Percentiles rank a stretch among this genome's conserved stretches.
Conservation (phyloP, 176 grass and related monocot species). For the Carex scoparia region DNA sequence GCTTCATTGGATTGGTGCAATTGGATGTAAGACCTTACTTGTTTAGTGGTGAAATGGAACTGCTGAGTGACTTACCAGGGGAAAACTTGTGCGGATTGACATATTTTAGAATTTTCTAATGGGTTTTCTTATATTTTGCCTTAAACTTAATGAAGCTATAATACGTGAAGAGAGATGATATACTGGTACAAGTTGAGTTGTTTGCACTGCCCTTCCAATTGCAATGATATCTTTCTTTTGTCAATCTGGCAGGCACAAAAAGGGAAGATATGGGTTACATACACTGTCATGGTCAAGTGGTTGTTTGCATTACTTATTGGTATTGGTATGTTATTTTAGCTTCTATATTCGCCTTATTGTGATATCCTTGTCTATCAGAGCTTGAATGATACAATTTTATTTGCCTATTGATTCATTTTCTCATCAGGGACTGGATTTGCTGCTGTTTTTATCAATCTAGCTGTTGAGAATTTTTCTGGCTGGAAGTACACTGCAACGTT, state of each 20-base stretch:
- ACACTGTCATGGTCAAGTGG: conserved; percentile 92
- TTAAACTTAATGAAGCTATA: neutral
- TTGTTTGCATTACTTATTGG: conserved; percentile 78
- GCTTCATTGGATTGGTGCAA: neutral
- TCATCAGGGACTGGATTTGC: conserved; percentile 87
- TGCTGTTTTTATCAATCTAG: conserved; percentile 97
- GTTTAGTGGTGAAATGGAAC: neutral
- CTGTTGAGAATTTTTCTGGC: conserved; percentile 97
- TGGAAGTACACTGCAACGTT: conserved; percentile 96
- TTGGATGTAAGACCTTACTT: neutral
- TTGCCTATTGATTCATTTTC: neutral
- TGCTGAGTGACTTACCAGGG: no score
- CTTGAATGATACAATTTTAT: neutral
- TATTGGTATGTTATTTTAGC: conserved; percentile 36
- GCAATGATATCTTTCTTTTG: neutral
- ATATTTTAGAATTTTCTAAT: neutral
- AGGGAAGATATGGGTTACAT: conserved; percentile 88
- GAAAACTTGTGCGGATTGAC: no score
- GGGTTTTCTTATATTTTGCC: neutral
- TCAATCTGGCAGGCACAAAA: conserved; percentile 56
- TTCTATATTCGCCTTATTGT: neutral
- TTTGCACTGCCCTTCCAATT: neutral
- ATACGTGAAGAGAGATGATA: neutral
- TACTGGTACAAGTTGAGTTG: neutral
- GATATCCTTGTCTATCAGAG: neutral